Evolutionary conservation across 768 basidiomycete species (phyloP), one percentile per base, ranked within the genome.

Genomic region (Boletales sp.): DNA sequence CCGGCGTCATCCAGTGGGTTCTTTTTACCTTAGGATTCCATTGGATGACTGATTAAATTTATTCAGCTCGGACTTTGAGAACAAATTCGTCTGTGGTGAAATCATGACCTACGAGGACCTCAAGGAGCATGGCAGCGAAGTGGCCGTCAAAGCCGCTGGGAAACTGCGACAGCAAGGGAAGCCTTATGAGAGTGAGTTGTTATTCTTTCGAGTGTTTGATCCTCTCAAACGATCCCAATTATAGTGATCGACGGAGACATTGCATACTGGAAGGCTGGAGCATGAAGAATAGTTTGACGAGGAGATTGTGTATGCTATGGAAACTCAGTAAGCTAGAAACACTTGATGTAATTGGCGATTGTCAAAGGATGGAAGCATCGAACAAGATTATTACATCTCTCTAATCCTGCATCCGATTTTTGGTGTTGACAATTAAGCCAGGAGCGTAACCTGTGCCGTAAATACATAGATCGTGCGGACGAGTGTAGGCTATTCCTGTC

Each of bases 51-150:
- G 12, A 50, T 55, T 17, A 48, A 36, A 36, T 17, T 8, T 17
- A 36, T 44, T 33, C 53, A 91, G 89, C 77, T 86, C 91, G 45
- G 94, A 97, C 71, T 97, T 98, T 65, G 93, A 97, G 74, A 90
- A 95, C 71, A 94, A 96, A 72, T 96, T 96, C 59, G 88, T 97
- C 19, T 96, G 93, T 56, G 94, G 93, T 69, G 95, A 97, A 71
- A 95, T 98, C 66, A 95, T 97, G 93, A 64, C 83, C 1, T 96
- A 84, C 61, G 83, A 84, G 0, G 96, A 97, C 69, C 74, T 99
- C 53, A 86, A 86, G 62, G 93, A 96, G 69, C 75, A 94, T 58
- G 94, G 94, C 11, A 87, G 87, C 54, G 96, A 99, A 74, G 55
- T 81, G 8, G 83, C 88, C 15, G 94, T 96, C 63, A 98, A 98